These are phyloP conservation scores for Candida glucosophila DNA, from an alignment of 1,139 yeast species.

Conservation along the genomic window DNA sequence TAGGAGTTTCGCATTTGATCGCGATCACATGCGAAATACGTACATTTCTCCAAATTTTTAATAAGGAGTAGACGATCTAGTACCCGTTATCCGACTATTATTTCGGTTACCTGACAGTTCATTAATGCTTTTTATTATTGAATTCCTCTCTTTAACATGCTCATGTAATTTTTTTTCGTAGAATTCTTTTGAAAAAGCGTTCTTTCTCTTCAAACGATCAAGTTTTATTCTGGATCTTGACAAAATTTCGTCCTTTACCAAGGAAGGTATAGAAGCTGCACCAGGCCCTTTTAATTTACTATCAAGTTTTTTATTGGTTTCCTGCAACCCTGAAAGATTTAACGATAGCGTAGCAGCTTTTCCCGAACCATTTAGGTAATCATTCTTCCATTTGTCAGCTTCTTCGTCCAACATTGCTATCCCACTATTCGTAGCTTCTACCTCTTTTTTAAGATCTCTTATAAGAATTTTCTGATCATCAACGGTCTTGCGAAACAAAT, in stretches of 20 bases:
- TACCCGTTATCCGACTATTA: constrained; percentile 29
- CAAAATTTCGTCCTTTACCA: constrained; percentile 27
- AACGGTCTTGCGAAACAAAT: constrained; percentile 4
- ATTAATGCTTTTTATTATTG: constrained; percentile 20
- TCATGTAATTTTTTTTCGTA: constrained; percentile 27
- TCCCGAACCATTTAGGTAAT: constrained; percentile 47
- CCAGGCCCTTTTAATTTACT: constrained; percentile 36
- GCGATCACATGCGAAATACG: too few species aligned
- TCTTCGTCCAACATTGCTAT: constrained; percentile 18
- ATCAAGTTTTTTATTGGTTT: constrained; percentile 19
- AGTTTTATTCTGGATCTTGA: constrained; percentile 20
- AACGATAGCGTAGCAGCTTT: constrained; percentile 46
- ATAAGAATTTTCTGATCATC: constrained; percentile 21
- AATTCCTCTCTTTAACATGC: constrained; percentile 31
- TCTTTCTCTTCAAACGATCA: constrained; percentile 20
- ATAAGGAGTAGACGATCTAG: constrained; percentile 33
- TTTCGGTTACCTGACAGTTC: constrained; percentile 24
- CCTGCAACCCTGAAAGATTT: constrained; percentile 19
- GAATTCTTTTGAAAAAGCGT: constrained; percentile 24
- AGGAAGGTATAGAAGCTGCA: constrained; percentile 30
- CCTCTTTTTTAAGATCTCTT: constrained; percentile 19
- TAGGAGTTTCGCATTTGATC: too few species aligned
- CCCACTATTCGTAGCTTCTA: constrained; percentile 17
- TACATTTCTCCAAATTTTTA: too few species aligned
- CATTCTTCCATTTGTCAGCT: constrained; percentile 33